These are phyloP conservation scores for Cyclanthera cordifolia DNA, from an alignment of 306 rosid species.

Conservation along the genomic window DNA sequence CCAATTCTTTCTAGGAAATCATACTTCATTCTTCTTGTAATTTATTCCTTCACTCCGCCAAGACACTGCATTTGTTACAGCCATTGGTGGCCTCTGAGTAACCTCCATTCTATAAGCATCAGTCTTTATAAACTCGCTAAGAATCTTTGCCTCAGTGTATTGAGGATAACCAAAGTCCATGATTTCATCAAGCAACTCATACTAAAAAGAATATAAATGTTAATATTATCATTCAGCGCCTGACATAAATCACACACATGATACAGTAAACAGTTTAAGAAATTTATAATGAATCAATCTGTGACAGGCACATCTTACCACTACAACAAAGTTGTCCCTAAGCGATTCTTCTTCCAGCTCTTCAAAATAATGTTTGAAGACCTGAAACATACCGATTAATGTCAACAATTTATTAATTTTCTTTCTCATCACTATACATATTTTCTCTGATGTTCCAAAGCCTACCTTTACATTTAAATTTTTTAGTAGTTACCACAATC, in stretches of 20 bases:
- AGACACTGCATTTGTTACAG: constrained; percentile 96
- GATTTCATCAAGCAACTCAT: constrained; percentile 87
- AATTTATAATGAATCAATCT: neutral
- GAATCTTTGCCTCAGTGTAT: constrained; percentile 88
- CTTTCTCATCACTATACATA: neutral
- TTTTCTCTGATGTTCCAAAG: neutral
- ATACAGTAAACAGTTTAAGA: neutral
- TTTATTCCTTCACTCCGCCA: constrained; percentile 97
- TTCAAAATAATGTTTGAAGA: constrained; percentile 91
- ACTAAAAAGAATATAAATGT: constrained; percentile 33
- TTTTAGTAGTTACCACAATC: neutral
- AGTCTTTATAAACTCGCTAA: constrained; percentile 91
- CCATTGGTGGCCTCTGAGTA: constrained; percentile 97
- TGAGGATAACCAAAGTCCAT: constrained; percentile 99
- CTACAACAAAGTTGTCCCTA: constrained; percentile 96
- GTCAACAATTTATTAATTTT: neutral
- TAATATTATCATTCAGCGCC: constrained; percentile 10
- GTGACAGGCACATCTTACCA: constrained; percentile 40
- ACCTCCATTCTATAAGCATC: constrained; percentile 99
- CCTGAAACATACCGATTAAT: constrained; percentile 36
- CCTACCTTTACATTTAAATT: neutral
- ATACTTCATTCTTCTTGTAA: constrained; percentile 95
- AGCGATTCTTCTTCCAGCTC: constrained; percentile 96
- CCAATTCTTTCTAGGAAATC: constrained; percentile 3
- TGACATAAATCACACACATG: neutral